These are phyloP conservation scores for Vanrija sp. DNA, from an alignment of 1,284 basidiomycete species.

Conservation along the genomic window DNA sequence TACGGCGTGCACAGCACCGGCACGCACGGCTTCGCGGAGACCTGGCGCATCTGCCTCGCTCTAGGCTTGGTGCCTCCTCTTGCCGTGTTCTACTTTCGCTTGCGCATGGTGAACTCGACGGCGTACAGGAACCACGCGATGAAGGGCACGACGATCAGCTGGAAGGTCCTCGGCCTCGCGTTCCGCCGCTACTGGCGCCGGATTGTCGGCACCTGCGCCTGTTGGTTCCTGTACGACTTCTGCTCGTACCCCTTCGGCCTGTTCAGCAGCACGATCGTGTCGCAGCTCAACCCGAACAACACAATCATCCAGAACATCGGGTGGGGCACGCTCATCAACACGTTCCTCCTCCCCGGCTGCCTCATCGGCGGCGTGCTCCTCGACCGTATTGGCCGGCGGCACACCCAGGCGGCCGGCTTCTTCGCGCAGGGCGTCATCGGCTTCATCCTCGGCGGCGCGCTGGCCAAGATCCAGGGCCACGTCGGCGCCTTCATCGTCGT, in stretches of 20 bases:
- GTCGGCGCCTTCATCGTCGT: slow-evolving; percentile 16
- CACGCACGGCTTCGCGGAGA: slow-evolving; percentile 12
- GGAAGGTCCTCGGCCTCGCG: slow-evolving; percentile 48
- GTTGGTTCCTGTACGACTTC: slow-evolving; percentile 65
- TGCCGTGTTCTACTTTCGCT: slow-evolving; percentile 31
- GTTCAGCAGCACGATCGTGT: slow-evolving; percentile 62
- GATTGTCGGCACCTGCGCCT: slow-evolving; percentile 53
- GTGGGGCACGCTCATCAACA: slow-evolving; percentile 31
- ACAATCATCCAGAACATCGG: slow-evolving; percentile 44
- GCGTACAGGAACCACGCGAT: slow-evolving; percentile 29
- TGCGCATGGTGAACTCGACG: slow-evolving; percentile 29
- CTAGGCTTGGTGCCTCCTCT: slow-evolving; percentile 28
- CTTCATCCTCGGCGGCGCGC: slow-evolving; percentile 17
- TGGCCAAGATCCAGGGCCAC: slow-evolving; percentile 17
- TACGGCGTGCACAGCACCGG: slow-evolving; percentile 2
- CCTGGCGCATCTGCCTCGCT: slow-evolving; percentile 28
- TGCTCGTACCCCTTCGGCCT: slow-evolving; percentile 57
- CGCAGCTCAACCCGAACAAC: slow-evolving; percentile 52
- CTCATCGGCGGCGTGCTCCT: slow-evolving; percentile 68
- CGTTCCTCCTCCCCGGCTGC: slow-evolving; percentile 57
- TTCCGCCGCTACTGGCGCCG: slow-evolving; percentile 63
- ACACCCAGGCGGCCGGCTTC: slow-evolving; percentile 40
- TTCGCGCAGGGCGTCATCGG: slow-evolving; percentile 15
- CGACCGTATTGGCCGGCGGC: slow-evolving; percentile 63
- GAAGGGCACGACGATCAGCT: slow-evolving; percentile 14